A percentile compares a stretch with the other conserved stretches of the same genome.
Conservation (phyloP, 169 alveolate species). For the Plasmodium relictum region DNA sequence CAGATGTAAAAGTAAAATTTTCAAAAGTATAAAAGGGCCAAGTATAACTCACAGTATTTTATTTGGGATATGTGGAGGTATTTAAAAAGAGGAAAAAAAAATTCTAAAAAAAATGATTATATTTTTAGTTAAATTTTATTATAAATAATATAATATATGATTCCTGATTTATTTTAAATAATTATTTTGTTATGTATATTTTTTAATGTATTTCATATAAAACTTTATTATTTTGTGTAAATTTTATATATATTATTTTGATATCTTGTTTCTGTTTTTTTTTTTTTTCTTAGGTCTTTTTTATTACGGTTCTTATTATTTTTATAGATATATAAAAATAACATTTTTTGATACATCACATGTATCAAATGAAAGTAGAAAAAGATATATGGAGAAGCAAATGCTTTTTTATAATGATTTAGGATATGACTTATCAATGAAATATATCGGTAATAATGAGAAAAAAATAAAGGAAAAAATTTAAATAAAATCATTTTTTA, state of each 20-base stretch:
- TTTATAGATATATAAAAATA: slow-evolving; percentile 46
- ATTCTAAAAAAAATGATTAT: no score
- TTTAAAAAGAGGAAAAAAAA: no score
- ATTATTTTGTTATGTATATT: no score
- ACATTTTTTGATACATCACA: slow-evolving; percentile 61
- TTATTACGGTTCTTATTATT: slow-evolving; percentile 62
- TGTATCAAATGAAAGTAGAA: slow-evolving; percentile 75
- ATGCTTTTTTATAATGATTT: slow-evolving; percentile 69
- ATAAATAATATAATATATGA: no score
- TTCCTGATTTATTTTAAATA: no score
- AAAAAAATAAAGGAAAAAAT: slow-evolving; percentile 4
- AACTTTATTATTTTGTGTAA: no score
- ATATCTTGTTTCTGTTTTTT: background rate
- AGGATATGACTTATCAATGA: slow-evolving; percentile 71
- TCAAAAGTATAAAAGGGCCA: slow-evolving; percentile 53
- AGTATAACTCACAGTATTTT: slow-evolving; percentile 72
- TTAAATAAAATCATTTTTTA: background rate
- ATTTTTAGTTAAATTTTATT: no score
- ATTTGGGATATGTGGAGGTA: slow-evolving; percentile 77
- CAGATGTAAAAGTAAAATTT: slow-evolving; percentile 17
- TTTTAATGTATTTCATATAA: no score
- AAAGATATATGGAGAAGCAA: slow-evolving; percentile 75
- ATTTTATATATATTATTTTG: slow-evolving; percentile 6
- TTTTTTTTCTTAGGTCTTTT: slow-evolving; percentile 29
- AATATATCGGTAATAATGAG: slow-evolving; percentile 53